Evolutionary conservation across 768 basidiomycete species (phyloP).

Genomic region (Amanita muscaria): DNA sequence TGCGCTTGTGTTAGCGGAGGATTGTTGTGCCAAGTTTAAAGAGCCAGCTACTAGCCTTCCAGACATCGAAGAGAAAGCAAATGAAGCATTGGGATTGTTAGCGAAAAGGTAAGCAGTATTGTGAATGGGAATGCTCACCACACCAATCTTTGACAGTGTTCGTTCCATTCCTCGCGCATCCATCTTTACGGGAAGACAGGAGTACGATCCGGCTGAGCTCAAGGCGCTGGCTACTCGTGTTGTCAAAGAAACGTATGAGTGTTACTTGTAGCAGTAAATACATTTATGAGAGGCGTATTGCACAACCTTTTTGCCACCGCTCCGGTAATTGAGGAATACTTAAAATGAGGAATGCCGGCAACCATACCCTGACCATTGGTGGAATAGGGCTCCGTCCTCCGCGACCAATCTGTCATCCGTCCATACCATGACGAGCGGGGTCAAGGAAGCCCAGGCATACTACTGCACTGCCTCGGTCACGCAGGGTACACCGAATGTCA

Average conservation of each 20-base stretch:
- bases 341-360: no score
- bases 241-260: slow-evolving; percentile 7
- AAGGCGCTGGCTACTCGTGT: slow-evolving; percentile 9
- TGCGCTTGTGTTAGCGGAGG: slow-evolving; percentile 7
- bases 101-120: slow-evolving; percentile 7
- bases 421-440: no score
- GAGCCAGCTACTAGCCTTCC: slow-evolving; percentile 7
- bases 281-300: no score
- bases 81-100: slow-evolving; percentile 10
- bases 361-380: no score
- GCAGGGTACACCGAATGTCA: no score
- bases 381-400: no score
- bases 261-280: background rate
- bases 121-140: slow-evolving; percentile 10
- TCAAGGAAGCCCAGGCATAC: no score
- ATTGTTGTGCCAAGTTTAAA: slow-evolving; percentile 9
- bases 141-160: slow-evolving; percentile 12
- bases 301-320: no score
- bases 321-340: no score
- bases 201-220: slow-evolving; percentile 8
- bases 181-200: slow-evolving; percentile 8
- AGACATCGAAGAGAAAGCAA: slow-evolving; percentile 11
- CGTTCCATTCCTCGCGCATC: slow-evolving; percentile 11
- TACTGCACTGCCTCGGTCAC: no score
- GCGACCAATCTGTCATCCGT: no score